A percentile compares a stretch with the other conserved stretches of the same genome.
Evolutionary conservation across 2,329 filamentous ascomycete genomes (phyloP).

Genomic region (Sclerotinia subarctica): DNA sequence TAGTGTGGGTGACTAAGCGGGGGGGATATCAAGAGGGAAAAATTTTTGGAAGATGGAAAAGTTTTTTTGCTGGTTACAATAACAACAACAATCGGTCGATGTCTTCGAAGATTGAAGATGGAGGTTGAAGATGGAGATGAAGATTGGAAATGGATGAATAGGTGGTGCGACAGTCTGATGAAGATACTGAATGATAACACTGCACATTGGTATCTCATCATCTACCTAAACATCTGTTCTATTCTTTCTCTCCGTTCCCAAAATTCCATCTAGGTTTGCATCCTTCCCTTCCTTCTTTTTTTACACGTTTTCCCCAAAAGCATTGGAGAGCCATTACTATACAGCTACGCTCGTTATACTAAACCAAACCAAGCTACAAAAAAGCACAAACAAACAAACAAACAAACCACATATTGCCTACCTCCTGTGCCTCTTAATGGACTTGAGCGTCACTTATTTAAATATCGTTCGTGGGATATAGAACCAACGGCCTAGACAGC

Average conservation of each 20-base stretch:
- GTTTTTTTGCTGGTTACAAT: not conserved
- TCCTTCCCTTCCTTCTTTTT: too few species aligned
- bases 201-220: not conserved
- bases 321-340: not conserved
- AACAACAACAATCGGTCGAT: too few species aligned
- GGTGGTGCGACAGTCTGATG: not conserved
- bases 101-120: not conserved
- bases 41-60: not conserved
- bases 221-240: too few species aligned
- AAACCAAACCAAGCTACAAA: not conserved
- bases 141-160: not conserved
- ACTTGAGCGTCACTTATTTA: slow-evolving; percentile 41
- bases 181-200: not conserved
- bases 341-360: not conserved
- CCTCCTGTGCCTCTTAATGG: slow-evolving; percentile 40
- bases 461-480: slow-evolving; percentile 42
- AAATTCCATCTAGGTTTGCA: not conserved
- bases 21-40: not conserved
- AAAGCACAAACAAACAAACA: too few species aligned
- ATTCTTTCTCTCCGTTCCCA: not conserved
- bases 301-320: not conserved
- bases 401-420: slow-evolving; percentile 41
- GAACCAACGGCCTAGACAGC: slow-evolving; percentile 41
- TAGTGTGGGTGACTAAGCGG: slow-evolving; percentile 13
- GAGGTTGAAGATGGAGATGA: too few species aligned